Evolutionary conservation across 768 basidiomycete species (phyloP), one percentile per base, ranked within the genome.

Genomic region (Boletus speciosus): DNA sequence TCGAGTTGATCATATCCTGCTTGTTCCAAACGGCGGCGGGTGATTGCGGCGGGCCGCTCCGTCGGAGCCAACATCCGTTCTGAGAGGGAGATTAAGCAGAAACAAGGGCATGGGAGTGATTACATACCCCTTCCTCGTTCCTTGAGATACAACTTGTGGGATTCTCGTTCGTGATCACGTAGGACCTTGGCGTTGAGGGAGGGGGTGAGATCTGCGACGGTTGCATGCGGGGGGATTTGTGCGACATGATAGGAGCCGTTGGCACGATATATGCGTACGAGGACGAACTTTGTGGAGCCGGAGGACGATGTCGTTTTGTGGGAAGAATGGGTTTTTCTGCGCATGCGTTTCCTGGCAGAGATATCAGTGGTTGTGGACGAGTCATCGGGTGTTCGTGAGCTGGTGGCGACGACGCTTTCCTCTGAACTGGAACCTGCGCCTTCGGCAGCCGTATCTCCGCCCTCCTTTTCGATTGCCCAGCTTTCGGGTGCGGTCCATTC

Each of bases 1-100:
- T 99, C 96, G 16, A 82, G 78, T 21, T 83, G 79, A 47, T 87
- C 84, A 61, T 93, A 98, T 0, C 96, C 95, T 4, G 93, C 93
- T 66, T 96, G 92, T 60, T 89, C 84, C 57, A 98, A 74, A 36
- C 93, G 80, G 38, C 90, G 79, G 53, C 86, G 81, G 21, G 96
- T 88, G 55, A 97, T 92, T 35, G 83, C 81, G 2, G 93, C 86
- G 0, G 96, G 96, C 43, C 81, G 76, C 70, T 99, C 97, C 1
- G 84, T 84, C 19, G 82, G 81, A 8, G 83, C 84, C 52, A 99
- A 74, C 37, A 93, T 77, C 12, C 96, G 87, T 64, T 98, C 95
- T 96, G 65, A 54, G 43, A 29, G 29, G 31, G 44, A 40, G 9
- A 38, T 49, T 36, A 54, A 48, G 32, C 4, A 43, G 2, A 32